These are phyloP conservation scores for Fusarium drepaniforme DNA, from an alignment of 2,329 filamentous ascomycete species.

Conservation along the genomic window DNA sequence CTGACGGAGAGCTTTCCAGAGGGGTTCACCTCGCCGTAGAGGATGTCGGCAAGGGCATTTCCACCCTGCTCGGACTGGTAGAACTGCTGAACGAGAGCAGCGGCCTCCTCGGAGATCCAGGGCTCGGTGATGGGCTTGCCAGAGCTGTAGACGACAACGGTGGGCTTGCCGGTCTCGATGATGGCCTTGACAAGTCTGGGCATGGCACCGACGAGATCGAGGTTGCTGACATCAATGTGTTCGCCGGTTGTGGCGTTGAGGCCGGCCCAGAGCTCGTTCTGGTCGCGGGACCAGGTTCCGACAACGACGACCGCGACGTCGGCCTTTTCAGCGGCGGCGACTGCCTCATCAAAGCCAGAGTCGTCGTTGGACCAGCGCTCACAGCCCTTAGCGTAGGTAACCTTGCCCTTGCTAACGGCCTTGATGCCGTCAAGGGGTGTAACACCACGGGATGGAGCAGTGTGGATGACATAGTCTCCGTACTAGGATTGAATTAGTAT, in stretches of 20 bases:
- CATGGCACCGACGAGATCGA: conserved; percentile 79
- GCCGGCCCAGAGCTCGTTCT: conserved; percentile 76
- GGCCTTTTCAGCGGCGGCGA: conserved; percentile 73
- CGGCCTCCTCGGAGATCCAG: conserved; percentile 75
- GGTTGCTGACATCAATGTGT: conserved; percentile 74
- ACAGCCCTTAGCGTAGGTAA: conserved; percentile 77
- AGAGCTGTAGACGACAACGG: conserved; percentile 75
- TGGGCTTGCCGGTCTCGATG: conserved; percentile 75
- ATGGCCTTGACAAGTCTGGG: conserved; percentile 74
- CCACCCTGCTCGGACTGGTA: conserved; percentile 79
- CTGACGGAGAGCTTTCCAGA: conserved; percentile 75
- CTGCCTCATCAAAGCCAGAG: conserved; percentile 74
- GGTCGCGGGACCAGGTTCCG: conserved; percentile 81
- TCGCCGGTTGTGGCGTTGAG: conserved; percentile 82
- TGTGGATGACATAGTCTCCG: conserved; percentile 79
- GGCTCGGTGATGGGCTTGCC: conserved; percentile 80
- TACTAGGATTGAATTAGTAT: conserved; percentile 57
- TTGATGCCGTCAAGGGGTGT: conserved; percentile 78
- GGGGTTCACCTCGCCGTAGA: conserved; percentile 74
- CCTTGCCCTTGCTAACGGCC: conserved; percentile 67
- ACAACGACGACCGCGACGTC: conserved; percentile 81
- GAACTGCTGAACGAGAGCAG: conserved; percentile 79
- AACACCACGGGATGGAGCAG: conserved; percentile 72
- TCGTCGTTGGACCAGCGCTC: conserved; percentile 80
- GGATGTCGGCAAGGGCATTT: conserved; percentile 73